phyloP scores from a whole-genome alignment of 2,329 filamentous ascomycete genomes.

The Aspergillus pseudonomiae region DNA sequence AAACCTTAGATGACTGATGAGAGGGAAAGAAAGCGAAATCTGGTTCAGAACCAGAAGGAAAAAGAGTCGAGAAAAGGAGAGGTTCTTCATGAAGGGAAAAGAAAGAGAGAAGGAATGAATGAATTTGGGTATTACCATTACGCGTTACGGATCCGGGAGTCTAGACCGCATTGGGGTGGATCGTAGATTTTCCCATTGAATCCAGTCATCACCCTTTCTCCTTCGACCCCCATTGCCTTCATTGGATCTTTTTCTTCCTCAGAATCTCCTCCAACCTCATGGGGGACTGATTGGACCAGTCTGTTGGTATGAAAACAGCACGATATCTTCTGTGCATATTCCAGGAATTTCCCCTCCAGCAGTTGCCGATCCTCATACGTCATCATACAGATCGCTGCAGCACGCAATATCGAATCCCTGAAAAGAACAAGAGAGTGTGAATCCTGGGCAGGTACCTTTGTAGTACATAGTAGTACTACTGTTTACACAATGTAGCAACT shows the following conservation, averaged over 20 bases:
- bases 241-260: not conserved
- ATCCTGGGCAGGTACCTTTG: not conserved
- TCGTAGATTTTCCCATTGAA: not conserved
- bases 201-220: not conserved
- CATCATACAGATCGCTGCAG: not conserved
- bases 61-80: conserved; percentile 10
- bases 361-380: not conserved
- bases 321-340: conserved; percentile 5
- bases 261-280: not conserved
- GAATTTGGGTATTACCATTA: not conserved
- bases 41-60: not conserved
- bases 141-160: not conserved
- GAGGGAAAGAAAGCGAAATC: conserved; percentile 1
- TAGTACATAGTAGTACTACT: not conserved
- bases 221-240: not conserved
- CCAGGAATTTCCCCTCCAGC: not conserved
- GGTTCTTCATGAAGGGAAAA: conserved; percentile 1
- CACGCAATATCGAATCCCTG: not conserved
- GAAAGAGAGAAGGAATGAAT: conserved; percentile 7
- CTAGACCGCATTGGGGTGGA: conserved; percentile 8
- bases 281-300: not conserved
- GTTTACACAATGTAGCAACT: not conserved
- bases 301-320: not conserved
- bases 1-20: not conserved
- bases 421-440: not conserved